These are phyloP conservation scores for Tricholoma matsutake DNA, from an alignment of 768 basidiomycete genomes.

Conservation along the genomic window DNA sequence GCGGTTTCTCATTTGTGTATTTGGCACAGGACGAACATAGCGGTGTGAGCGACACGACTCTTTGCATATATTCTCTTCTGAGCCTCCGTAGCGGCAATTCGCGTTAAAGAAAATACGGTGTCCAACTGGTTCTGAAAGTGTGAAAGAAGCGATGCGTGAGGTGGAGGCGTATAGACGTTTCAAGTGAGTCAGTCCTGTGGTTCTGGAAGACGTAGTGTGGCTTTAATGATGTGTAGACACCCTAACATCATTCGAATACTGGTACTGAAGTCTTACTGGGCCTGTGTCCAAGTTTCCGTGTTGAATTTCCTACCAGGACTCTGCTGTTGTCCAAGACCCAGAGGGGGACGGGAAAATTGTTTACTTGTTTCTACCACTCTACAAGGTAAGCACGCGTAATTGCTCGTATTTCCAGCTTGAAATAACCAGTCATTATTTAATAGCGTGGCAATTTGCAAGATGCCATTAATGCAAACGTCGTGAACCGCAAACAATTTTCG, in stretches of 20 bases:
- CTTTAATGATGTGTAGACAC: conserved; percentile 50
- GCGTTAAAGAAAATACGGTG: conserved; percentile 97
- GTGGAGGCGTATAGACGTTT: conserved; percentile 94
- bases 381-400: conserved; percentile 55
- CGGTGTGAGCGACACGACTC: conserved; percentile 47
- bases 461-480: conserved; percentile 81
- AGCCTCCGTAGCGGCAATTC: conserved; percentile 67
- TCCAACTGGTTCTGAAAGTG: conserved; percentile 82
- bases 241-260: conserved; percentile 96
- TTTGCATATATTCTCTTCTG: background rate
- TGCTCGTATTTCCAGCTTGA: background rate
- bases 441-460: conserved; percentile 95
- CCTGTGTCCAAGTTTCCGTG: background rate
- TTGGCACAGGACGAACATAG: conserved; percentile 83
- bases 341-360: conserved; percentile 93
- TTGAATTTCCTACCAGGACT: conserved; percentile 55
- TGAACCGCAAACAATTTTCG: conserved; percentile 78
- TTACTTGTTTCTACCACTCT: conserved; percentile 93
- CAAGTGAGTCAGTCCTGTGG: conserved; percentile 58
- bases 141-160: conserved; percentile 86
- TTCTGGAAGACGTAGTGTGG: background rate
- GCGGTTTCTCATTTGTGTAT: conserved; percentile 92
- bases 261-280: conserved; percentile 35
- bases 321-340: conserved; percentile 91
- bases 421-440: background rate